Base-by-base conservation (phyloP, 2,329 filamentous ascomycete genomes). In the Immersiporthe knoxdaviesiana region DNA sequence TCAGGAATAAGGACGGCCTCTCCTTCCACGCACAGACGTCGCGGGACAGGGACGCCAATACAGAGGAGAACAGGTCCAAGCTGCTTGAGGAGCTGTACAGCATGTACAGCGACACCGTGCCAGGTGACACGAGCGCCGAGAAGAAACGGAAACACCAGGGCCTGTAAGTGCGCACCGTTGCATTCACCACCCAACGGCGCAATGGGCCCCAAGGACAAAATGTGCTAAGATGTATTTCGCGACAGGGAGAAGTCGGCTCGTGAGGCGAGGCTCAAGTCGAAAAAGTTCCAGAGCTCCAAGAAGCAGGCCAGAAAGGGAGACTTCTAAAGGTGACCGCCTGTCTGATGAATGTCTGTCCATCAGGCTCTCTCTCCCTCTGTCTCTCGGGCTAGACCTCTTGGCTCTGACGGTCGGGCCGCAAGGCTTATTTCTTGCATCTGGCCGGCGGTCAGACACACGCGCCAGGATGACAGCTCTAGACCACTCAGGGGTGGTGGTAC, bases 1-100 rank as follows among this genome's bases (percentile, higher is more conserved):
- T 83, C 1, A 80, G 77, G 54, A 76, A 80, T 47, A 87, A 77
- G 70, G 85, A 89, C 74, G 83, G 82, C 54, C 81, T 88, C 70
- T 83, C 81, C 0, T 84, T 89, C 44, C 83, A 87, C 66, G 85
- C 85, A 0, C 87, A 89, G 74, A 84, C 82, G 2, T 81, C 85
- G 66, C 81, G 87, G 27, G 86, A 84, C 52, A 80, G 85, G 60
- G 78, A 79, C 21, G 81, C 83, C 63, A 89, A 89, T 73, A 78
- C 79, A 12, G 82, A 85, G 1, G 84, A 87, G 52, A 89, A 89
- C 73, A 80, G 79, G 41, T 75, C 76, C 32, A 77, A 88, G 73
- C 77, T 88, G 1, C 70, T 79, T 2, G 79, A 84, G 2, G 86
- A 87, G 75, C 72, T 88, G 14, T 76, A 75, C 37, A 78, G 78